Evolutionary conservation across 1,139 yeast genomes (phyloP), one percentile per base, ranked within the genome.

Genomic region (Scheffersomyces quercinus): DNA sequence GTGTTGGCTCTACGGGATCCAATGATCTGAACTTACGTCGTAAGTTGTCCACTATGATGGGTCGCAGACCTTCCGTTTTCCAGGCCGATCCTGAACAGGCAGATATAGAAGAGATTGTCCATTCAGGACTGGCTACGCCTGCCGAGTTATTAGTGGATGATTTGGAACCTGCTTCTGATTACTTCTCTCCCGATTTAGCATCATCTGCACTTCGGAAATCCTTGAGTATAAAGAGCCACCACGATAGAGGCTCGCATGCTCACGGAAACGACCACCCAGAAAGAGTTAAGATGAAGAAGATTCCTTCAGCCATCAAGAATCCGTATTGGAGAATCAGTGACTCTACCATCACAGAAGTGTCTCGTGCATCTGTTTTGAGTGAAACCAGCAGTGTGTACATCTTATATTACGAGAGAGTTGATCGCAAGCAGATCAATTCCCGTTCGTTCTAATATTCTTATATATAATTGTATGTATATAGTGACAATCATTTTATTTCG

Each of bases 241-340:
- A 37, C 5, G 40, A 32, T 12, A 14, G 14, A 14, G 10, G n/a
- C 36, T 20, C 13, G 12, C 28, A 31, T 40, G 33, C 44, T 7
- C 38, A 39, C 20, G 40, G 15, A 10, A 30, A 39, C 13, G 39
- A 33, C 1, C 33, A 40, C 9, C 28, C 45, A 24, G 49, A 54
- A 38, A 61, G 65, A 38, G 65, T 70, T 34, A 73, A 71, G 50
- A 64, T 74, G 67, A 78, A 73, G 53, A 82, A 77, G 51, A 68
- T 84, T 9, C 77, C 82, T 8, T 74, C 83, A 11, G 65, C 77
- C 20, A 58, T 73, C 6, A 81, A 80, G 46, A 73, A 77, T 40
- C 90, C 91, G 13, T 91, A 81, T 70, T 91, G 98, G 98, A 77
- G 88, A 54, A 81, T 90, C 28, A 88, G 95, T 50, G 98, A 91